Conservation (phyloP, 345 rosid genomes). For the Heritiera littoralis region DNA sequence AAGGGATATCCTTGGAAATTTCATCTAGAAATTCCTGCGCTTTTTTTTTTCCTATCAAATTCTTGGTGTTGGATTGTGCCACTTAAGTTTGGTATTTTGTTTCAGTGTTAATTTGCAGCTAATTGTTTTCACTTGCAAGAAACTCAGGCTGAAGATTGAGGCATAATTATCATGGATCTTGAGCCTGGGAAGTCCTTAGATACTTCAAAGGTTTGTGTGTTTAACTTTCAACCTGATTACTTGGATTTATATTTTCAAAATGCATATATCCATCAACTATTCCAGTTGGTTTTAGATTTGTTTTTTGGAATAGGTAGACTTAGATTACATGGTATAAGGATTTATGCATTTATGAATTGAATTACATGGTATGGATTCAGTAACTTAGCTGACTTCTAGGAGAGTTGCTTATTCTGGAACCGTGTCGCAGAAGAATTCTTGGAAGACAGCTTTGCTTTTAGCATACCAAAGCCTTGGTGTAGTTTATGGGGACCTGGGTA, state of each 20-base stretch:
- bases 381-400: constrained; percentile 12
- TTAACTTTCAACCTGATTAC: constrained; percentile 8
- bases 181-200: constrained; percentile 59
- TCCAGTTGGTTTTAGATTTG: neutral
- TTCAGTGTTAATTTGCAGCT: constrained; percentile 39
- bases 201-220: constrained; percentile 66
- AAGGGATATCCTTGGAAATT: constrained; percentile 30
- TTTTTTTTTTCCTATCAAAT: neutral
- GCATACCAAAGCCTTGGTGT: constrained; percentile 99
- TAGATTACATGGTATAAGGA: neutral
- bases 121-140: constrained; percentile 22
- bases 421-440: constrained; percentile 66
- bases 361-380: neutral
- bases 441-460: constrained; percentile 81
- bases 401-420: constrained; percentile 12
- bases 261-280: neutral
- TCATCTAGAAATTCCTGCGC: constrained; percentile 5
- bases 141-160: constrained; percentile 25
- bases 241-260: constrained; percentile 1
- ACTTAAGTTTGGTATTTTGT: neutral
- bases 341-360: constrained; percentile 9
- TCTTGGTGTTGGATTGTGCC: constrained; percentile 17
- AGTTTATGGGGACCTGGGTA: constrained; percentile 94
- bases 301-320: neutral
- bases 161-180: constrained; percentile 56